Base-by-base conservation (phyloP, 257 asterid genomes). In the Penstemon davidsonii region DNA sequence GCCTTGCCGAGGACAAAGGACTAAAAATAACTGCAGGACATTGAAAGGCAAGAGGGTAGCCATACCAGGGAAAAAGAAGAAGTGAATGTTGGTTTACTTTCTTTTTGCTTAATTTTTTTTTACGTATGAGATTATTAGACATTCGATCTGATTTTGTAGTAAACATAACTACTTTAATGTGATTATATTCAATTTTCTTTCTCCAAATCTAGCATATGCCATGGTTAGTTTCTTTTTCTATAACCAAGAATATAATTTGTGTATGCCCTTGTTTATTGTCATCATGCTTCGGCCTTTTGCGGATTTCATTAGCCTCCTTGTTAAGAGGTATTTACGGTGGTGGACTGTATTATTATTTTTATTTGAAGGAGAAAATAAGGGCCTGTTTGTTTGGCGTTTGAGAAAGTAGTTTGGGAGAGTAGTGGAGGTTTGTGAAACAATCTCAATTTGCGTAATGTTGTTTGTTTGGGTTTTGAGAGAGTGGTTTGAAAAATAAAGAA, bases 1-100 rank as follows among this genome's bases (percentile, higher is more conserved):
- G 87, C 99, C 99, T 36, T 93, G 99, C 54, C 72, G 99, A 70
- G 99, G 97, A 8, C 97, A 93, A 74, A 81, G 96, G 76, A 93
- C 99, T 3, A 93, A 87, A 87, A 90, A 90, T 74, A 93, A 90
- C 76, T 90, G 96, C 79, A 83, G 99, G 73, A 90, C 99, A 37
- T 76, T 90, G 75, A 93, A 93, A 83, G 97, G 99, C 19, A 93
- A 93, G 83, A 87, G 77, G 75, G 87, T 93, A 11, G 86, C 97
- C 71, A 82, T 90, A 61, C 91, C 96, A 0, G 97, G 96, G 61
- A 93, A 93, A 78, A 93, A 93, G 86, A 93, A 90, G 89, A 80
- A 83, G 79, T 82, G 57, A 69, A 52, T 54, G 1, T 52, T 7
- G 33, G 40, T 68, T 15, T 38, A 5, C 3, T 68, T 69, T 60